Conservation (phyloP, 2,329 filamentous ascomycete genomes). For the Fusarium pseudocircinatum region DNA sequence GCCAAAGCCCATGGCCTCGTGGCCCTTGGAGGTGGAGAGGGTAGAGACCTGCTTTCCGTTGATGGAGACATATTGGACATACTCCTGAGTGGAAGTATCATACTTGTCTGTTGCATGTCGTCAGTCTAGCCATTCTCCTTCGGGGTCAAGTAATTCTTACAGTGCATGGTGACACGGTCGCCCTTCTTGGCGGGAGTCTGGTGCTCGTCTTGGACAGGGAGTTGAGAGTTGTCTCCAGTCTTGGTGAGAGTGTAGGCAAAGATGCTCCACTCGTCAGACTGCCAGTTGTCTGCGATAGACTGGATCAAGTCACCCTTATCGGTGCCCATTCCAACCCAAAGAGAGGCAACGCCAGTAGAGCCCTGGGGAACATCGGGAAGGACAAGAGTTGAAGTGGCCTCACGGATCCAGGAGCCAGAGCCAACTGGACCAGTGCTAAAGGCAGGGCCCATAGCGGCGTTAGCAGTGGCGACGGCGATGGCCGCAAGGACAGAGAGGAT, state of each 20-base stretch:
- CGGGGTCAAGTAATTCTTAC: not conserved
- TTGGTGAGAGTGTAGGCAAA: constrained; percentile 55
- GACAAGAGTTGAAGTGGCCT: constrained; percentile 55
- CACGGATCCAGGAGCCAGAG: constrained; percentile 53
- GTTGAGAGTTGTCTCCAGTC: constrained; percentile 43
- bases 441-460: constrained; percentile 48
- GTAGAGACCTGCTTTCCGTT: constrained; percentile 48
- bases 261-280: constrained; percentile 49
- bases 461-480: constrained; percentile 21
- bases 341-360: constrained; percentile 50
- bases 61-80: constrained; percentile 32
- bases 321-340: constrained; percentile 61
- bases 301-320: constrained; percentile 58
- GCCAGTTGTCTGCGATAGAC: constrained; percentile 55
- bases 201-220: constrained; percentile 23
- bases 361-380: constrained; percentile 52
- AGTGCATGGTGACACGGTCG: constrained; percentile 36
- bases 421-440: constrained; percentile 57
- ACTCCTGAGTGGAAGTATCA: constrained; percentile 23
- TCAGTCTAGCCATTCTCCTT: accelerated
- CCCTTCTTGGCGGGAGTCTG: constrained; percentile 21
- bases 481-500: constrained; percentile 29
- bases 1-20: constrained; percentile 54
- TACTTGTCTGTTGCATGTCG: constrained; percentile 15
- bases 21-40: constrained; percentile 55